Evolutionary conservation across 495 filamentous ascomycete species (phyloP).

Genomic region (Sabuloglossum arenarium): DNA sequence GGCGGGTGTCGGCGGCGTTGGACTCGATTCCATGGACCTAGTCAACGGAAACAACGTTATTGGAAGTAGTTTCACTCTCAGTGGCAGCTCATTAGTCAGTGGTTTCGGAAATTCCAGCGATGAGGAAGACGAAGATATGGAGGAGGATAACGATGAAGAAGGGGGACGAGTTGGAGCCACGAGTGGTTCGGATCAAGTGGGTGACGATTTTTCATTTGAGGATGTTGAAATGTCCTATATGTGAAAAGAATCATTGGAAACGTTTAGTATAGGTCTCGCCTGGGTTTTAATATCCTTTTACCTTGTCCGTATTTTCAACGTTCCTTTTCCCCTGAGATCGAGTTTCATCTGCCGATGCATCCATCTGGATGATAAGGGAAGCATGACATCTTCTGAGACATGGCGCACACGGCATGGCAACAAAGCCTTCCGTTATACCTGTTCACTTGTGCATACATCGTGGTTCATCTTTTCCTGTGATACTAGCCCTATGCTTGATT

Average conservation of each 20-base stretch:
- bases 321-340: background rate
- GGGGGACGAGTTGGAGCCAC: slow-evolving; percentile 15
- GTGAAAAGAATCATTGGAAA: slow-evolving; percentile 12
- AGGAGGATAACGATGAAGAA: slow-evolving; percentile 62
- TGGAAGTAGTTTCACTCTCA: slow-evolving; percentile 43
- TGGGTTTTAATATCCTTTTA: slow-evolving; percentile 2
- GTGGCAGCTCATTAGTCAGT: slow-evolving; percentile 53
- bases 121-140: slow-evolving; percentile 91
- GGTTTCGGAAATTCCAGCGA: slow-evolving; percentile 94
- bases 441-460: background rate
- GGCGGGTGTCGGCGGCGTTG: slow-evolving; percentile 30
- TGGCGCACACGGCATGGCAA: background rate
- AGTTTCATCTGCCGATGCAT: background rate
- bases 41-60: slow-evolving; percentile 41
- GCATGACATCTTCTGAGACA: background rate
- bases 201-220: slow-evolving; percentile 38
- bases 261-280: slow-evolving; percentile 3
- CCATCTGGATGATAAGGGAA: background rate
- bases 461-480: slow-evolving; percentile 18
- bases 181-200: slow-evolving; percentile 40
- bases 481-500: background rate
- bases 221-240: slow-evolving; percentile 33
- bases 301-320: slow-evolving; percentile 6
- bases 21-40: slow-evolving; percentile 60
- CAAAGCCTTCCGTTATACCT: slow-evolving; percentile 6